These are phyloP conservation scores for Ascochyta pisi DNA, from an alignment of 2,329 filamentous ascomycete genomes.

Conservation along the genomic window DNA sequence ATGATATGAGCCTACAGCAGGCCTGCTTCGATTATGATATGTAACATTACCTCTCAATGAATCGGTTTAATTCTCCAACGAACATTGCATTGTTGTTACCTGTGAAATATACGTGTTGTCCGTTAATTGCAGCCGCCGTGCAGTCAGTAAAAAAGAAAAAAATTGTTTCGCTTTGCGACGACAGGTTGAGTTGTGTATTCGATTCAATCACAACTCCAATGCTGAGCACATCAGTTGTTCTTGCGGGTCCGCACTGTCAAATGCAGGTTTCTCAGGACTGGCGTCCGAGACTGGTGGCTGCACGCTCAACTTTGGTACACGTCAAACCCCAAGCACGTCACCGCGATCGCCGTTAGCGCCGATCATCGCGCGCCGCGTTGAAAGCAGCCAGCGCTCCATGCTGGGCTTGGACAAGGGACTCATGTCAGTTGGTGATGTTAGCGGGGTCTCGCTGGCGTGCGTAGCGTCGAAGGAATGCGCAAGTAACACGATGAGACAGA, in stretches of 20 bases:
- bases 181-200: neutral
- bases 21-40: constrained; percentile 34
- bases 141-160: too few species aligned
- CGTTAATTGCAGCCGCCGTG: neutral
- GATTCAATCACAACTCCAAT: neutral
- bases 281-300: neutral
- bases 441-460: too few species aligned
- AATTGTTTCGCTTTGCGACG: too few species aligned
- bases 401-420: too few species aligned
- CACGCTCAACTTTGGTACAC: constrained; percentile 10
- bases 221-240: too few species aligned
- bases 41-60: constrained; percentile 39
- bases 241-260: neutral
- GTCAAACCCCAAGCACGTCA: constrained; percentile 16
- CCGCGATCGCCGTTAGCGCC: constrained; percentile 16
- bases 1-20: constrained; percentile 27
- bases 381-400: too few species aligned
- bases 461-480: too few species aligned
- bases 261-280: neutral
- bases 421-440: too few species aligned
- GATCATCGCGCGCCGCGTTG: neutral
- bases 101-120: neutral
- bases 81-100: too few species aligned
- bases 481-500: too few species aligned
- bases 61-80: constrained; percentile 16